Base-by-base conservation (phyloP, 1,284 basidiomycete genomes). In the Tetrapyrgos nigripes region DNA sequence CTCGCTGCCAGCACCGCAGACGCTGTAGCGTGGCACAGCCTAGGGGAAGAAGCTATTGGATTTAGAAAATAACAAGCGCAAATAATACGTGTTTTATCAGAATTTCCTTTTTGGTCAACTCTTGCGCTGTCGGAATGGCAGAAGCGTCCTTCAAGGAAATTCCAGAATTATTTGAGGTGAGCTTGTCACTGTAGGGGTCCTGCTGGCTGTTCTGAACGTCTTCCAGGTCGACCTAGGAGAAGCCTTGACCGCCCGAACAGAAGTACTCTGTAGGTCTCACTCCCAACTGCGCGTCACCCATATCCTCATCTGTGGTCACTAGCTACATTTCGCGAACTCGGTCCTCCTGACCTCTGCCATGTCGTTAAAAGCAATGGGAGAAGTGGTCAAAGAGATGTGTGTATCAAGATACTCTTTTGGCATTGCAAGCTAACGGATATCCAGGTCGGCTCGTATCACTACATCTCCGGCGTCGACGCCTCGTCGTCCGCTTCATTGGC, bases 401-500 rank as follows among this genome's bases (percentile, higher is more conserved):
- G 56, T 57, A 29, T 35, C 17, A n/a, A 14, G n/a, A n/a, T n/a
- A n/a, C 23, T 28, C 47, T 91, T 83, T 27, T 48, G 49, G 48
- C 58, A 62, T 53, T 57, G 28, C 10, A 54, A 45, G 33, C 54
- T 46, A 63, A 57, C 26, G 63, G n/a, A 33, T 24, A 51, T 35
- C 57, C 50, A 97, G 94, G 79, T 94, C 58, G 94, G 94, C 44
- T 96, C 94, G 26, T 97, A 97, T 73, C 96, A 98, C 77, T 96
- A 92, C 71, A 86, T 98, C 57, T 98, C 97, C 0, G 97, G 97
- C 27, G 94, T 98, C 50, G 97, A 99, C 74, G 95, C 97, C 1
- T 97, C 95, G 10, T 97, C 96, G 1, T 98, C 96, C 11, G 97
- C 97, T 2, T 97, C 96, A 0, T 84, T 99, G 11, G 97, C 97